A percentile compares a stretch with the other conserved stretches of the same genome.
Evolutionary conservation across 1,139 yeast species (phyloP).

Genomic region (Trichomonascaceae sp.): DNA sequence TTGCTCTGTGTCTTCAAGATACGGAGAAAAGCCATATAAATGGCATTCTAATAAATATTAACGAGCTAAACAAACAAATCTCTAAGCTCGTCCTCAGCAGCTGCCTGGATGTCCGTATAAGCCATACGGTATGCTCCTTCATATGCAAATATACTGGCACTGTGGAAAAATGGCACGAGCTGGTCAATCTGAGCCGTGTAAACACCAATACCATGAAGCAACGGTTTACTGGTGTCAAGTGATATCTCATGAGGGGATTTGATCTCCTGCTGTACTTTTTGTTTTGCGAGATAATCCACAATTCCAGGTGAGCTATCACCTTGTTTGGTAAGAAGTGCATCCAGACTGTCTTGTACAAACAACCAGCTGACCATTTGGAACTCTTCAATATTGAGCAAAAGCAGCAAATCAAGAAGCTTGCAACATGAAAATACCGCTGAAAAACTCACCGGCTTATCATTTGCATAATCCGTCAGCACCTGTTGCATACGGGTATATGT

Average conservation of each 20-base stretch:
- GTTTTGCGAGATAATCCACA: conserved; percentile 5
- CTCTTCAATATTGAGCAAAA: conserved; percentile 67
- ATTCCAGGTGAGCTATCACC: conserved; percentile 36
- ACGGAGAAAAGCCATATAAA: not conserved
- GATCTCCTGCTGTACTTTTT: not conserved
- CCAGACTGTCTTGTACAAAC: conserved; percentile 66
- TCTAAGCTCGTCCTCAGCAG: conserved; percentile 47
- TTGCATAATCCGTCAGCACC: conserved; percentile 42
- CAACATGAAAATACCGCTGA: conserved; percentile 45
- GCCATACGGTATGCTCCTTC: conserved; percentile 63
- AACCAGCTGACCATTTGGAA: conserved; percentile 81
- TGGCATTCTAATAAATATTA: not conserved
- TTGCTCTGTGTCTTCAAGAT: conserved; percentile 57
- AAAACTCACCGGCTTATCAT: conserved; percentile 34
- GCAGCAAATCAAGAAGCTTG: conserved; percentile 68
- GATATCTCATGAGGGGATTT: conserved; percentile 13
- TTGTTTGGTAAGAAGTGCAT: conserved; percentile 45
- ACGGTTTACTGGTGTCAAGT: conserved; percentile 10
- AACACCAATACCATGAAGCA: conserved; percentile 7
- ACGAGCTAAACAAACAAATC: conserved; percentile 46
- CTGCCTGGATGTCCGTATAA: conserved; percentile 42
- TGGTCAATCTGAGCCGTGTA: conserved; percentile 33
- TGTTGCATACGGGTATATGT: conserved; percentile 56
- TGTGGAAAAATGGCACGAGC: conserved; percentile 64
- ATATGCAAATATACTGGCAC: conserved; percentile 62